These are phyloP conservation scores for Setaria italica DNA, from an alignment of 202 grass and related monocot species.

Conservation along the genomic window DNA sequence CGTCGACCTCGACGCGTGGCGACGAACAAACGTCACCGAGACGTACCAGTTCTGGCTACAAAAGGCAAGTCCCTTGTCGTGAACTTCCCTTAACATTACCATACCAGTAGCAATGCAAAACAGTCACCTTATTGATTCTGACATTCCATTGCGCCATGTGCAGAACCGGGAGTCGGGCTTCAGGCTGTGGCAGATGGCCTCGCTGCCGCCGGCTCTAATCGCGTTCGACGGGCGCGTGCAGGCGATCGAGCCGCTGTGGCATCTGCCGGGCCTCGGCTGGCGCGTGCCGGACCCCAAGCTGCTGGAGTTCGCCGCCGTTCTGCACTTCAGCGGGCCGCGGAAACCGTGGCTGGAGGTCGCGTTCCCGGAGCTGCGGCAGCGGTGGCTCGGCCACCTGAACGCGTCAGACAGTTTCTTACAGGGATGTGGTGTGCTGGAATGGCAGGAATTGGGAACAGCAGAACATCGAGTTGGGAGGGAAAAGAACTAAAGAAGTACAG, in stretches of 20 bases:
- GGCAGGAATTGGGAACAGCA: background rate
- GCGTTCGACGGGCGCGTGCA: constrained; percentile 68
- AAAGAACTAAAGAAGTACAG: background rate
- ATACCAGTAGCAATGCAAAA: background rate
- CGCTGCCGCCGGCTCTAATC: constrained; percentile 78
- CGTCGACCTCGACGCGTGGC: constrained; percentile 82
- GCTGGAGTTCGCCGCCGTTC: constrained; percentile 56
- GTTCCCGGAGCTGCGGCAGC: constrained; percentile 58
- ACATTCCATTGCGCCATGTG: constrained; percentile 2
- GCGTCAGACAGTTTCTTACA: constrained; percentile 66
- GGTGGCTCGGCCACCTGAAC: constrained; percentile 81
- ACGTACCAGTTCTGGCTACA: constrained; percentile 80
- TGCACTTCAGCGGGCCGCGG: constrained; percentile 92
- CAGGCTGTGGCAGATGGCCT: constrained; percentile 72
- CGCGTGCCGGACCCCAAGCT: constrained; percentile 57
- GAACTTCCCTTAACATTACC: background rate
- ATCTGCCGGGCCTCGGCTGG: constrained; percentile 71
- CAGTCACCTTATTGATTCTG: background rate
- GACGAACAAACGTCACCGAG: constrained; percentile 62
- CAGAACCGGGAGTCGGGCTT: constrained; percentile 82
- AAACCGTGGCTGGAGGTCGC: constrained; percentile 93
- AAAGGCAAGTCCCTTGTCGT: constrained; percentile 50
- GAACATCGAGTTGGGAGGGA: background rate
- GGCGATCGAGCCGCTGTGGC: constrained; percentile 67
- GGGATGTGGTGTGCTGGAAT: constrained; percentile 67